Percentiles rank a stretch among this genome's conserved stretches.
Conservation (phyloP, 352 stramenopile genomes). For the Globisporangium nodosum region DNA sequence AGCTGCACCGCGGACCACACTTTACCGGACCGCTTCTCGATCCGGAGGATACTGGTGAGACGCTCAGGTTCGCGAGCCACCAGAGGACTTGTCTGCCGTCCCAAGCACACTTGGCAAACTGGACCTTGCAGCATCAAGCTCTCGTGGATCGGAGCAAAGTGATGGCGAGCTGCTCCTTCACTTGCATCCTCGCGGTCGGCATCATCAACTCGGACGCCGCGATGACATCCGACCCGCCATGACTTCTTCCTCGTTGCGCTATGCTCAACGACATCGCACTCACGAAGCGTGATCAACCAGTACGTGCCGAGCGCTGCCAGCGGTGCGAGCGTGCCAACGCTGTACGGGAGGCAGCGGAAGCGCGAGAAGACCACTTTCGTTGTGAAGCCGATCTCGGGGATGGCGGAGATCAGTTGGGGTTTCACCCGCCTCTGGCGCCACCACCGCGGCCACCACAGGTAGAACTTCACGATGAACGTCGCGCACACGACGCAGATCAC, state of each 20-base stretch:
- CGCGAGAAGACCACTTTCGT: slow-evolving; percentile 3
- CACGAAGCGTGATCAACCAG: slow-evolving; percentile 5
- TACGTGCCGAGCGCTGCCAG: slow-evolving; percentile 12
- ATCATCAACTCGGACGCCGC: too few species aligned
- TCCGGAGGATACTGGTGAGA: slow-evolving; percentile 1
- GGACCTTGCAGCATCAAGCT: too few species aligned
- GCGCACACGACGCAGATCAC: background rate
- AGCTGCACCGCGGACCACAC: slow-evolving; percentile 8
- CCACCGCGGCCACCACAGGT: background rate
- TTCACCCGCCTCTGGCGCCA: background rate
- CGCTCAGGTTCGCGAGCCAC: background rate
- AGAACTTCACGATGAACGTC: background rate
- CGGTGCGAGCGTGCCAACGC: slow-evolving; percentile 9
- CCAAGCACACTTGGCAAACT: background rate
- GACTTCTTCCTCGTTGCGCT: background rate
- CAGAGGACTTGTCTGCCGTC: background rate
- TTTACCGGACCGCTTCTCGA: background rate
- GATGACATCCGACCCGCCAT: background rate
- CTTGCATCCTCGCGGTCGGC: too few species aligned
- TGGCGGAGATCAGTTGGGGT: background rate
- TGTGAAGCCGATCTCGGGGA: background rate
- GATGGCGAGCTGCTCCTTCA: too few species aligned
- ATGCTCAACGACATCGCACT: background rate
- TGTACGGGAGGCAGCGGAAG: slow-evolving; percentile 17
- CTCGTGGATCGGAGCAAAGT: too few species aligned